A percentile compares a stretch with the other conserved stretches of the same genome.
Conservation (phyloP, 2,329 filamentous ascomycete genomes). For the Neophaeococcomyces aloes region DNA sequence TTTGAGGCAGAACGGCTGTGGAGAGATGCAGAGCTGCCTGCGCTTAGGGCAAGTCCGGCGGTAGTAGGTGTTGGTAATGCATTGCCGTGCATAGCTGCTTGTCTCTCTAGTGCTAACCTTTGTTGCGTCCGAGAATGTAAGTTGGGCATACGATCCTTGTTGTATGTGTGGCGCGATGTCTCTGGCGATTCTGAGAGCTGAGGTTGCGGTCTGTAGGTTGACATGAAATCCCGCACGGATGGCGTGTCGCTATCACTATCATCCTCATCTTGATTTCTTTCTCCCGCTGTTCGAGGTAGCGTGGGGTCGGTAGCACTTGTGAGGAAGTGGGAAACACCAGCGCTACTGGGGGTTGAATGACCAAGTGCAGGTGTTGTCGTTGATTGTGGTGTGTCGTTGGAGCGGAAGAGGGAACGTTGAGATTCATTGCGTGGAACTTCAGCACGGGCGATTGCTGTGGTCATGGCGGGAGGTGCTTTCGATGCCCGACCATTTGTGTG, state of each 20-base stretch:
- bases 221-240: slow-evolving; percentile 37
- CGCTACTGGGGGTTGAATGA: slow-evolving; percentile 37
- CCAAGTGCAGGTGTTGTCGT: slow-evolving; percentile 25
- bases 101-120: slow-evolving; percentile 38
- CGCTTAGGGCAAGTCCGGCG: slow-evolving; percentile 27
- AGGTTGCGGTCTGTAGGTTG: slow-evolving; percentile 38
- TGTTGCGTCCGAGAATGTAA: slow-evolving; percentile 37
- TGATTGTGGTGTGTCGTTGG: slow-evolving; percentile 19
- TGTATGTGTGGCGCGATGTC: slow-evolving; percentile 18
- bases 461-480: slow-evolving; percentile 39
- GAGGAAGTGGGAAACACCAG: slow-evolving; percentile 38
- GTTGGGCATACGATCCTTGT: slow-evolving; percentile 25
- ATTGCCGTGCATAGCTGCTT: slow-evolving; percentile 28
- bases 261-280: slow-evolving; percentile 24
- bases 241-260: slow-evolving; percentile 34
- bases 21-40: slow-evolving; percentile 17
- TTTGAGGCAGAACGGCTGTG: slow-evolving; percentile 19
- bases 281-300: slow-evolving; percentile 15
- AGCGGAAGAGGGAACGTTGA: slow-evolving; percentile 21
- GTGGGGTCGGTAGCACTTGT: slow-evolving; percentile 21
- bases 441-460: slow-evolving; percentile 37
- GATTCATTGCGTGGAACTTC: slow-evolving; percentile 19
- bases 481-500: slow-evolving; percentile 29
- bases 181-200: slow-evolving; percentile 35
- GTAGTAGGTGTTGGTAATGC: slow-evolving; percentile 34